phyloP scores from a whole-genome alignment of 352 stramenopile species.

The Albugo candida region DNA sequence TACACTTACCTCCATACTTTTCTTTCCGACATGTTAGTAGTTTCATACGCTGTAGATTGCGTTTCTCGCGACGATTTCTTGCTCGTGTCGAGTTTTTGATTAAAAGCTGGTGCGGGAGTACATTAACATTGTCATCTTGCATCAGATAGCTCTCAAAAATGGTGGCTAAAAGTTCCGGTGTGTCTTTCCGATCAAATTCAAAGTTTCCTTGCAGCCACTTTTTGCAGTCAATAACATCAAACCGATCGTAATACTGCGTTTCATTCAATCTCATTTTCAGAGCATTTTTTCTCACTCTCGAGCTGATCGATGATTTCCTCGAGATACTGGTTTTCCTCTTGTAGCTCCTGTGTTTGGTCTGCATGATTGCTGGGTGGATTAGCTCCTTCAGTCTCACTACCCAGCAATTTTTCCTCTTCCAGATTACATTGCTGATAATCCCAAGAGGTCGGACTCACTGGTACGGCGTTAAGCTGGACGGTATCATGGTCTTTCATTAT shows the following conservation, averaged over 20 bases:
- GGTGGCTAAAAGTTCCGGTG: slow-evolving; percentile 17
- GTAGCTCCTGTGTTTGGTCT: slow-evolving; percentile 9
- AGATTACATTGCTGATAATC: too few relatives aligned
- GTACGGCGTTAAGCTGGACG: too few relatives aligned
- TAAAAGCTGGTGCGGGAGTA: slow-evolving; percentile 26
- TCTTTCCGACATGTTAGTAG: slow-evolving; percentile 12
- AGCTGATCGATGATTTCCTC: slow-evolving; percentile 20
- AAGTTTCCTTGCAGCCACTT: slow-evolving; percentile 30
- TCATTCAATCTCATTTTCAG: slow-evolving; percentile 25
- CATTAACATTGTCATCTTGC: slow-evolving; percentile 22
- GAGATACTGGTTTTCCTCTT: slow-evolving; percentile 21
- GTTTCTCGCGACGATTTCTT: slow-evolving; percentile 15
- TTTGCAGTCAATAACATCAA: slow-evolving; percentile 21
- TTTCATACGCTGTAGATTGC: slow-evolving; percentile 11
- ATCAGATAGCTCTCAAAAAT: slow-evolving; percentile 36
- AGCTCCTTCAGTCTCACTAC: too few relatives aligned
- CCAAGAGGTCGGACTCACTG: too few relatives aligned
- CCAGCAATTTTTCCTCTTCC: too few relatives aligned
- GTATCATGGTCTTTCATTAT: too few relatives aligned
- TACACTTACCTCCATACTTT: neutral
- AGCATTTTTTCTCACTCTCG: slow-evolving; percentile 23
- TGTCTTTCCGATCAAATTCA: slow-evolving; percentile 36
- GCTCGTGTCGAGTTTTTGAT: slow-evolving; percentile 26
- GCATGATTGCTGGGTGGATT: too few relatives aligned
- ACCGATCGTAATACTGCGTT: slow-evolving; percentile 16